phyloP scores from a whole-genome alignment of 305 asterid genomes.

The Fraxinus sp. region DNA sequence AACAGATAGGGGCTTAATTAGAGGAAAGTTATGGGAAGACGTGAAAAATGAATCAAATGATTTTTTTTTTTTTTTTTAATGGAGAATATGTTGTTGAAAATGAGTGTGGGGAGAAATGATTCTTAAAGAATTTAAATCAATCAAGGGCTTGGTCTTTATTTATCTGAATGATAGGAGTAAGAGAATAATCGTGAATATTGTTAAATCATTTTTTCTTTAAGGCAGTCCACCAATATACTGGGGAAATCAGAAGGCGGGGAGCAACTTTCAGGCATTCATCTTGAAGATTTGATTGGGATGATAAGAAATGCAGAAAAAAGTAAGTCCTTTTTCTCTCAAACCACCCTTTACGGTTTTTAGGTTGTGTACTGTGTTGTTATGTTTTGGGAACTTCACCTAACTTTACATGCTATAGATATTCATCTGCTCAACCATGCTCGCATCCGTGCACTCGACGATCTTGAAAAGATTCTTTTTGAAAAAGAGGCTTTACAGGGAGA shows the following conservation, averaged over 20 bases:
- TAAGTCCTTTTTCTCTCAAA: constrained; percentile 35
- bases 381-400: constrained; percentile 16
- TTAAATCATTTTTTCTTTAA: constrained; percentile 35
- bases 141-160: constrained; percentile 3
- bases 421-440: constrained; percentile 90
- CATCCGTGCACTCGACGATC: constrained; percentile 68
- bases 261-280: constrained; percentile 47
- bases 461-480: constrained; percentile 59
- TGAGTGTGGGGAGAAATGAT: not conserved
- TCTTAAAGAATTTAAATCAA: not conserved
- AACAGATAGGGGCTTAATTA: no score
- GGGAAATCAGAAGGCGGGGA: constrained; percentile 41
- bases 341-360: constrained; percentile 14
- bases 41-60: not conserved
- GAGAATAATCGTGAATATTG: constrained; percentile 25
- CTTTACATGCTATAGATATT: constrained; percentile 49
- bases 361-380: constrained; percentile 10
- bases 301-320: constrained; percentile 87
- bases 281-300: constrained; percentile 77
- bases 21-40: not conserved
- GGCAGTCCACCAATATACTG: constrained; percentile 46
- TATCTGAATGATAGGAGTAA: constrained; percentile 8
- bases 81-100: not conserved
- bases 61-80: no score
- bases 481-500: constrained; percentile 85